Percentiles rank a stretch among this genome's conserved stretches.
Conservation (phyloP, 345 rosid species). For the Bruguiera gymnorhiza region DNA sequence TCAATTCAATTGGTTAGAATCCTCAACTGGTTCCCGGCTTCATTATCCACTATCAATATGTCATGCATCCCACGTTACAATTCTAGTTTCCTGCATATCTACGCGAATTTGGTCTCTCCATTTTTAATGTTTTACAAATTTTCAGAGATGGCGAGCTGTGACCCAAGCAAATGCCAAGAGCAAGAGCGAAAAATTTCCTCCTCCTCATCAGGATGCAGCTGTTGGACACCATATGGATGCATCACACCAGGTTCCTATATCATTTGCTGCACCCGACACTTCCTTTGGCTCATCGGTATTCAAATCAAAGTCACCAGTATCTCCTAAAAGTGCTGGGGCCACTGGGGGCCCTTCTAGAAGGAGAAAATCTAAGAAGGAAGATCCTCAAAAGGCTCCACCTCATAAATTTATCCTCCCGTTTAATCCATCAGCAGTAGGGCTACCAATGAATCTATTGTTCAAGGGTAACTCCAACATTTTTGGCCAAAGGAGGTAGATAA, state of each 20-base stretch:
- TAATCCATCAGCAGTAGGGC: constrained; percentile 50
- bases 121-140: neutral
- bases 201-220: constrained; percentile 90
- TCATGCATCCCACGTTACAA: neutral
- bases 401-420: constrained; percentile 48
- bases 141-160: constrained; percentile 28
- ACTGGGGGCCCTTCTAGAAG: constrained; percentile 41
- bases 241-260: constrained; percentile 44
- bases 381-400: constrained; percentile 39
- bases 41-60: neutral
- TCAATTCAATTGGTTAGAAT: neutral
- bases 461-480: constrained; percentile 56
- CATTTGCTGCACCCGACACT: constrained; percentile 42
- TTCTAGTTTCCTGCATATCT: neutral
- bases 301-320: constrained; percentile 38
- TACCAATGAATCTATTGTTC: constrained; percentile 53
- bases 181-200: constrained; percentile 93
- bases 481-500: constrained; percentile 40
- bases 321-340: constrained; percentile 30
- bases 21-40: constrained; percentile 1
- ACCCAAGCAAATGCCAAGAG: constrained; percentile 58
- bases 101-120: neutral
- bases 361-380: constrained; percentile 41
- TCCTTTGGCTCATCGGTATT: constrained; percentile 37
- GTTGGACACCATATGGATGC: constrained; percentile 48